phyloP scores from a whole-genome alignment of 2,329 filamentous ascomycete species.

The Beauveria varroae region DNA sequence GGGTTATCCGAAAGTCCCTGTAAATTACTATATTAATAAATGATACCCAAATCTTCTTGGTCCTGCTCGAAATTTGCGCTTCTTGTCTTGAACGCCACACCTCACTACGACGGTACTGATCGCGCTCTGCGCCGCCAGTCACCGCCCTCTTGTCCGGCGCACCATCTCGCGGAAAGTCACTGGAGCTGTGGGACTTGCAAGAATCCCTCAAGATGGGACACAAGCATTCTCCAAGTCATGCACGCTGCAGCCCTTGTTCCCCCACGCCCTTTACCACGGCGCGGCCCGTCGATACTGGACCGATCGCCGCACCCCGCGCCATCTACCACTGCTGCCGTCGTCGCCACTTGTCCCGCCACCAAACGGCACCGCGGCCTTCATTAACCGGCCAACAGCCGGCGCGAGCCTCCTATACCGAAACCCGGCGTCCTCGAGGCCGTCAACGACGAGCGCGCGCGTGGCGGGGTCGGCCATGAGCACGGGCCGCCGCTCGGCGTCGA shows the following conservation, averaged over 20 bases:
- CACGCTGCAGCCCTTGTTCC: too few species aligned
- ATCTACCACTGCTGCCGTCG: too few species aligned
- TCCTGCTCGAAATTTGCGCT: not conserved
- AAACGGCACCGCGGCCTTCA: slow-evolving; percentile 48
- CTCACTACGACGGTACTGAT: slow-evolving; percentile 33
- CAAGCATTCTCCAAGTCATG: too few species aligned
- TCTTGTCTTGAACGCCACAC: not conserved
- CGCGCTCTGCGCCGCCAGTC: slow-evolving; percentile 50
- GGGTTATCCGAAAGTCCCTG: not conserved
- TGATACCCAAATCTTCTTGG: slow-evolving; percentile 10
- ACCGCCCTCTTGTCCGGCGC: slow-evolving; percentile 44
- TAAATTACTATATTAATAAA: slow-evolving; percentile 11
- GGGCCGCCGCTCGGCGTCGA: slow-evolving; percentile 17
- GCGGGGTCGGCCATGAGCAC: slow-evolving; percentile 59
- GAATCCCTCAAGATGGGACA: too few species aligned
- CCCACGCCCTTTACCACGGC: slow-evolving; percentile 23
- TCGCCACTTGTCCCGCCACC: too few species aligned
- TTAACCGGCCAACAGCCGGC: slow-evolving; percentile 48
- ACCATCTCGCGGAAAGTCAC: too few species aligned
- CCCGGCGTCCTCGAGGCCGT: slow-evolving; percentile 44
- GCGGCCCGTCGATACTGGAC: slow-evolving; percentile 4
- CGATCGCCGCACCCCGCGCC: too few species aligned
- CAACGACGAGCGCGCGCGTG: slow-evolving; percentile 55
- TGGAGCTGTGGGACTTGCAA: too few species aligned
- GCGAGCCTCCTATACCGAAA: slow-evolving; percentile 49